Percentiles rank a stretch among this genome's conserved stretches.
These are phyloP conservation scores for Hypocrella siamensis DNA, from an alignment of 2,329 filamentous ascomycete species.

Conservation along the genomic window DNA sequence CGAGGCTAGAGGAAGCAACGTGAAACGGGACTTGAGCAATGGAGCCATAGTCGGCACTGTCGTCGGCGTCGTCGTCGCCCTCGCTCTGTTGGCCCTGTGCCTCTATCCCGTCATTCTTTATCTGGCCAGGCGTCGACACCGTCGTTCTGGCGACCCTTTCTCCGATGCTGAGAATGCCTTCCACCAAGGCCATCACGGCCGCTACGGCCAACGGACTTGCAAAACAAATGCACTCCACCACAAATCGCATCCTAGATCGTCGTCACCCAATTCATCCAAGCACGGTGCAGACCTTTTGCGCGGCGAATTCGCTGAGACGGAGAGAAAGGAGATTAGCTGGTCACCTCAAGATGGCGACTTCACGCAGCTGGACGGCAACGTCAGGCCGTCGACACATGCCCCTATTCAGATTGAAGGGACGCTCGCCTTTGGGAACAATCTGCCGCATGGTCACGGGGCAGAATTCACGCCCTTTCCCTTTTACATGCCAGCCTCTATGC, in stretches of 20 bases:
- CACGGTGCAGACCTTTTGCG: constrained; percentile 13
- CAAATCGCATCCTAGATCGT: constrained; percentile 15
- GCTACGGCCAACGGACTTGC: constrained; percentile 1
- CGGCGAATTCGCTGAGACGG: constrained; percentile 8
- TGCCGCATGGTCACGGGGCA: constrained; percentile 4
- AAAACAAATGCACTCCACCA: constrained; percentile 4
- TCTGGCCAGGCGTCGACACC: constrained; percentile 13
- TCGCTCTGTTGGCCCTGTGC: constrained; percentile 18
- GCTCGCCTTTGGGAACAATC: not conserved
- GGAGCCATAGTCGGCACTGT: constrained; percentile 22
- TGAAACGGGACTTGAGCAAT: constrained; percentile 14
- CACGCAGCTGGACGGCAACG: not conserved
- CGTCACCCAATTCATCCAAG: constrained; percentile 21
- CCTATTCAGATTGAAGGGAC: not conserved
- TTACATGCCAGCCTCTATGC: constrained; percentile 12
- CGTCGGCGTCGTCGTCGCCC: constrained; percentile 18
- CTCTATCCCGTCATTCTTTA: constrained; percentile 23
- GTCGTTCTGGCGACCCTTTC: constrained; percentile 7
- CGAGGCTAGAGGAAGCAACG: constrained; percentile 6
- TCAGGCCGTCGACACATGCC: not conserved
- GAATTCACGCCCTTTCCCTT: constrained; percentile 4
- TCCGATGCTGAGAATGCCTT: constrained; percentile 16
- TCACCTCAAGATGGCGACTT: constrained; percentile 5
- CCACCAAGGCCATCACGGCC: constrained; percentile 4
- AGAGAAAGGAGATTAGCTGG: constrained; percentile 13